Base-by-base conservation (phyloP, 176 grass and related monocot species). In the Neostapfia colusana region DNA sequence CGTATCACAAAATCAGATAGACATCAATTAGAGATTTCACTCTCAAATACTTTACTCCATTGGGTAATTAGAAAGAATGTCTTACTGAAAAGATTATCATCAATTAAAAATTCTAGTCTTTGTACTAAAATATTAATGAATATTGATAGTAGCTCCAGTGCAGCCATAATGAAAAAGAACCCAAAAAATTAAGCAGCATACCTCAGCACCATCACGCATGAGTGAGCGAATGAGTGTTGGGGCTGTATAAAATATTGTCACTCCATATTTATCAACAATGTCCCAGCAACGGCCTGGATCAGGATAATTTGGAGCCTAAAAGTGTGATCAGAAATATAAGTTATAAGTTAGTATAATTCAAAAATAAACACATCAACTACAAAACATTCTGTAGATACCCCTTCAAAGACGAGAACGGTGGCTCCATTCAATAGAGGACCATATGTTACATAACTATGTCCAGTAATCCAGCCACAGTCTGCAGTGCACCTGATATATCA, bases 391-490 rank as follows among this genome's bases (percentile, higher is more conserved):
- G 53, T 71, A 74, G 36, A 71, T 92, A 99, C 95, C 91, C 95
- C 95, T 92, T 99, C 95, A 54, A 90, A 99, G 84, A 95, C 87
- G 13, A 99, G 71, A 79, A 95, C 83, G 43, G 87, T 88, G 54
- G 95, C 91, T 85, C 91, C 91, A 90, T 99, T 99, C 72, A 99
- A 23, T 26, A 99, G 89, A 82, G 95, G 95, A 17, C 95, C 95
- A 77, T 99, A 99, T 60, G 95, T 88, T 57, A 99, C 89, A 78
- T 99, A 99, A 78, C 95, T 95, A 80, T 99, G 95, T 53, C 95
- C 95, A 72, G 95, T 99, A 69, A 99, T 99, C 95, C 95, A 99
- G 7, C 95, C 95, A 82, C 95, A 99, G 69, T 99, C 95, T 72
- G 95, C 95, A 81, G 95, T 99, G 67, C 95, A 99, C 95, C 95